Conservation (phyloP, 768 basidiomycete genomes). For the Tricholoma matsutake region DNA sequence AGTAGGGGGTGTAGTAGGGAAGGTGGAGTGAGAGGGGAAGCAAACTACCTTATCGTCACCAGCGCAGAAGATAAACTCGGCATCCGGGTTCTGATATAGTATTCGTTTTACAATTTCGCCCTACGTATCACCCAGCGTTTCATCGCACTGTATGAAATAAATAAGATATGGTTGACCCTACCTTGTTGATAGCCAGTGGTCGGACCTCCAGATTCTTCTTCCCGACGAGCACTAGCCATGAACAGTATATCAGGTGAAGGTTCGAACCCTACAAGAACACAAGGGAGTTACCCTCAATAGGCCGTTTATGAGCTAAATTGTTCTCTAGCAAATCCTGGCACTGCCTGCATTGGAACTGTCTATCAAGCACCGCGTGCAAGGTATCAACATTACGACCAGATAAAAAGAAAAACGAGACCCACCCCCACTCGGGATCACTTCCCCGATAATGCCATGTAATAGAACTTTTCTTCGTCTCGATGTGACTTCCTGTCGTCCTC, state of each 20-base stretch:
- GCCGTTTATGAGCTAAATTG: conserved; percentile 87
- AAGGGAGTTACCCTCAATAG: conserved; percentile 74
- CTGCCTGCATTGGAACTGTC: conserved; percentile 92
- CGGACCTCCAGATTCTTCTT: conserved; percentile 99
- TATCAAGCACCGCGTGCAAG: conserved; percentile 21
- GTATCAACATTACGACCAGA: conserved; percentile 3
- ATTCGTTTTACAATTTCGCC: conserved; percentile 98
- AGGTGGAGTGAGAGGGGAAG: conserved; percentile 34
- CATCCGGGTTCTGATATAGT: conserved; percentile 88
- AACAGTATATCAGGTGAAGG: not conserved
- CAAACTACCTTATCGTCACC: conserved; percentile 79
- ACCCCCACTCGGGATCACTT: conserved; percentile 96
- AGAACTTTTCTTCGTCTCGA: conserved; percentile 95
- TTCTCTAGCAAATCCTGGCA: conserved; percentile 96
- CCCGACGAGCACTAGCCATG: conserved; percentile 73
- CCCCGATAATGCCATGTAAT: conserved; percentile 98
- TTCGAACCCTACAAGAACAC: not conserved
- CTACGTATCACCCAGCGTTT: conserved; percentile 20
- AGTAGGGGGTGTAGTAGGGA: not conserved
- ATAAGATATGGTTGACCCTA: conserved; percentile 11
- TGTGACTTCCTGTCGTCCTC: conserved; percentile 93
- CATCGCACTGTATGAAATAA: no score
- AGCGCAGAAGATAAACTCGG: conserved; percentile 95
- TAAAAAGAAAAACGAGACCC: conserved; percentile 28
- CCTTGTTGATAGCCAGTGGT: conserved; percentile 93